Base-by-base conservation (phyloP, 2,329 filamentous ascomycete species). In the Fusarium acutatum region DNA sequence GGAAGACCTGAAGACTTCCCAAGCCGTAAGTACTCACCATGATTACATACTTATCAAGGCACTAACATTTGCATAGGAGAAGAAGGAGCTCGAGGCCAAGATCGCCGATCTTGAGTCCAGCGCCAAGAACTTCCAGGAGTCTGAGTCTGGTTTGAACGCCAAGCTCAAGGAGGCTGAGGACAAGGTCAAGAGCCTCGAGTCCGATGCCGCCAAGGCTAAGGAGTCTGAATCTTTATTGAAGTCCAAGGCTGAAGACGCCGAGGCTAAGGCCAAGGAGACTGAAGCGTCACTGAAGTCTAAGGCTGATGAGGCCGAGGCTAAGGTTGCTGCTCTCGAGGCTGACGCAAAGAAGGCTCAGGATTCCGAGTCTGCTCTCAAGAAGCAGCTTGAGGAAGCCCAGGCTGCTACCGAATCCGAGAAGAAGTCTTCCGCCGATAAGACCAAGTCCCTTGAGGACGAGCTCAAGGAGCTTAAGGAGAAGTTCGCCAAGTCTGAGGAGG, bases 1-100 rank as follows among this genome's bases (percentile, higher is more conserved):
- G 32, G 82, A 82, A 26, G 79, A 83, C 54, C 77, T 86, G 13
- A 76, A 80, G 58, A 67, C 77, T 35, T 76, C 78, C 4, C 72
- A 81, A 49, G 71, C 74, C 32, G 82, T 83, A 80, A 72, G 80
- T 60, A 43, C 37, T 26, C 30, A 28, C 28, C 26, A 46, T 41
- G 32, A 28, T 35, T 24, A 17, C 20, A 28, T 37, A 12, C 26
- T 4, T 11, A 9, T 8, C 18, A 22, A 30, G 12, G 34, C 41
- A 30, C 72, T 77, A 57, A 77, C 73, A 30, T 32, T n/a, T 37
- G 26, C 11, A 30, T 41, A 78, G 76, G 76, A 78, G 69, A 78
- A 77, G 66, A 56, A 75, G 57, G 71, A 72, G 26, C 71, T 74
- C 13, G 64, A 76, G 68, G 28, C 67, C 52, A 75, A 74, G 65